Percentiles rank a stretch among this genome's conserved stretches.
Evolutionary conservation across 108 stramenopile genomes (phyloP).

Genomic region (Ochromonas danica): DNA sequence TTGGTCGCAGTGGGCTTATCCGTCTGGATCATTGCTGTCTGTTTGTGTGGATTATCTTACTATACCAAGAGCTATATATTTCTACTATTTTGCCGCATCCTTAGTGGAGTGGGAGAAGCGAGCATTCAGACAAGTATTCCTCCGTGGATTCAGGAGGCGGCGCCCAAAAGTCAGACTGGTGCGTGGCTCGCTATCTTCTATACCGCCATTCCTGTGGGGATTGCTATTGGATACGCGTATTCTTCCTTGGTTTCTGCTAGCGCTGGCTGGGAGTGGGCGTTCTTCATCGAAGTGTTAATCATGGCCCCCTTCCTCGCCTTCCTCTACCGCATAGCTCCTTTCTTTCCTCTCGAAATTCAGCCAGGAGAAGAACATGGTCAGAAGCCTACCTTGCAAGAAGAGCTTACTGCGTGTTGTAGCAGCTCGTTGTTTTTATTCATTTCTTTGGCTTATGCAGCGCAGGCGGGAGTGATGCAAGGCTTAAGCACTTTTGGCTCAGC

Average conservation of each 20-base stretch:
- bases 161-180: conserved; percentile 35
- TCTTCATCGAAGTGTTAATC: conserved; percentile 47
- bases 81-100: conserved; percentile 47
- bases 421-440: conserved; percentile 39
- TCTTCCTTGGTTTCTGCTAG: conserved; percentile 46
- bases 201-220: conserved; percentile 56
- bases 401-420: conserved; percentile 31
- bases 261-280: conserved; percentile 50
- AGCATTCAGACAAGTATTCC: conserved; percentile 49
- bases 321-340: not conserved
- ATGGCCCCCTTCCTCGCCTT: conserved; percentile 43
- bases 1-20: conserved; percentile 34
- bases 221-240: conserved; percentile 57
- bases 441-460: conserved; percentile 45
- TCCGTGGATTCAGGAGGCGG: conserved; percentile 53
- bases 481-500: conserved; percentile 48
- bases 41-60: conserved; percentile 40
- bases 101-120: conserved; percentile 59
- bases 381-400: conserved; percentile 11
- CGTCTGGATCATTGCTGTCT: conserved; percentile 44
- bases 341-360: not conserved
- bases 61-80: conserved; percentile 44
- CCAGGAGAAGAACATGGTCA: conserved; percentile 17
- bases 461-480: conserved; percentile 42
- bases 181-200: conserved; percentile 58